A percentile compares a stretch with the other conserved stretches of the same genome.
These are phyloP conservation scores for Kappamyces sp. DNA, from an alignment of 192 early-diverging fungal species.

Conservation along the genomic window DNA sequence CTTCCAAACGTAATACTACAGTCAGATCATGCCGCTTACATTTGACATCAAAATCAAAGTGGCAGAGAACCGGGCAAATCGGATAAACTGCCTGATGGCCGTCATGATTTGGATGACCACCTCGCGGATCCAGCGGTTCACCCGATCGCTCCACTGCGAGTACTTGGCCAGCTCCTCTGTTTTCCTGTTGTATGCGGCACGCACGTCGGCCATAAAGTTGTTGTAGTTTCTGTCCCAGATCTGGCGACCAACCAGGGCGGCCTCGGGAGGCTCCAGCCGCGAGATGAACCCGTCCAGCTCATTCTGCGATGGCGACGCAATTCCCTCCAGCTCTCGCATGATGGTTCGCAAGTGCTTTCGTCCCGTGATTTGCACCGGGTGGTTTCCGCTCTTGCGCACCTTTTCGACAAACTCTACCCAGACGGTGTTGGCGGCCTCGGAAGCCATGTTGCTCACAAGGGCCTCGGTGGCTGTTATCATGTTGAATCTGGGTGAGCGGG, in stretches of 20 bases:
- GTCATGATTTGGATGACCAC: constrained; percentile 41
- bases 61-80: constrained; percentile 42
- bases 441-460: constrained; percentile 48
- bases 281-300: constrained; percentile 42
- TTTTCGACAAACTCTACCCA: constrained; percentile 42
- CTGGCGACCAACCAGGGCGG: constrained; percentile 30
- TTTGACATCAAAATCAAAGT: constrained; percentile 42
- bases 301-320: constrained; percentile 33
- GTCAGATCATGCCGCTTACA: too few species aligned
- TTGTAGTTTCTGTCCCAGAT: constrained; percentile 49
- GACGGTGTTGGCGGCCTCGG: constrained; percentile 49
- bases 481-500: constrained; percentile 36
- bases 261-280: constrained; percentile 36
- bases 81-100: constrained; percentile 40
- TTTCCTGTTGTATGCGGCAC: constrained; percentile 35
- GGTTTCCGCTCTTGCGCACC: constrained; percentile 36
- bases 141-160: constrained; percentile 37
- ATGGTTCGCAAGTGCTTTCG: constrained; percentile 47
- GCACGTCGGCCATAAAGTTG: constrained; percentile 37
- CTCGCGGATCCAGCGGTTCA: constrained; percentile 40
- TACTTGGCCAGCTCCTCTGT: constrained; percentile 32
- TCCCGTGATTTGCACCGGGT: constrained; percentile 36
- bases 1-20: constrained; percentile 43
- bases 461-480: constrained; percentile 51
- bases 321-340: constrained; percentile 45